Evolutionary conservation across 2,329 filamentous ascomycete genomes (phyloP), one percentile per base, ranked within the genome.

Genomic region (Fusarium circinatum): DNA sequence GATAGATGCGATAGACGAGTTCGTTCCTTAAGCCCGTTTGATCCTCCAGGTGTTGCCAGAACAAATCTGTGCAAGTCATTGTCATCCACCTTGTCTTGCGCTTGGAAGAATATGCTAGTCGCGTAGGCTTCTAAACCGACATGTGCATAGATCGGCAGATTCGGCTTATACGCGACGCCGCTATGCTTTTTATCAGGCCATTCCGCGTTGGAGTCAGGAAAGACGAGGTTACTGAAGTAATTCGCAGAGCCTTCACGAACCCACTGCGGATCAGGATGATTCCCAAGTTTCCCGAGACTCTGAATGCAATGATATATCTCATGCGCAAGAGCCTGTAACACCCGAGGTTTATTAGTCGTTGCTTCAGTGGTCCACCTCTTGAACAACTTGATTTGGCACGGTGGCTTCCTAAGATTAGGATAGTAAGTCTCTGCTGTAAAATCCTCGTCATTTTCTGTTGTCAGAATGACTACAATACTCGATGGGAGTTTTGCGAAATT

Each of bases 221-320:
- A 74, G 34, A 71, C 64, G 11, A 69, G 42, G 28, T 74, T 75
- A 39, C 68, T 65, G 15, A 74, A 67, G 42, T 75, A 74, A 30
- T 71, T 69, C 24, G 72, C 71, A 9, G 71, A 69, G n/a, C 64
- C 70, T 5, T 71, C 68, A 10, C 26, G 18, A 8, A 71, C 42
- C 48, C 65, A 75, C 6, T 28, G 17, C 4, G 69, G 65, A 8
- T 55, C 59, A 8, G 15, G 13, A 12, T 9, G 4, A 11, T 60
- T 62, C 6, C 51, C 61, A 8, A 69, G 4, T 20, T 34, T 42
- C 5, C 54, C 41, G 5, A 59, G 39, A 28, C 44, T 28, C 49
- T 71, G 71, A 1, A 74, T 44, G 34, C 72, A 74, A 26, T 74
- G 71, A n/a, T 71, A 75, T 11, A 74, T 39, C 39, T 74, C 72